These are phyloP conservation scores for Fusarium sp. DNA, from an alignment of 2,329 filamentous ascomycete species.

Conservation along the genomic window DNA sequence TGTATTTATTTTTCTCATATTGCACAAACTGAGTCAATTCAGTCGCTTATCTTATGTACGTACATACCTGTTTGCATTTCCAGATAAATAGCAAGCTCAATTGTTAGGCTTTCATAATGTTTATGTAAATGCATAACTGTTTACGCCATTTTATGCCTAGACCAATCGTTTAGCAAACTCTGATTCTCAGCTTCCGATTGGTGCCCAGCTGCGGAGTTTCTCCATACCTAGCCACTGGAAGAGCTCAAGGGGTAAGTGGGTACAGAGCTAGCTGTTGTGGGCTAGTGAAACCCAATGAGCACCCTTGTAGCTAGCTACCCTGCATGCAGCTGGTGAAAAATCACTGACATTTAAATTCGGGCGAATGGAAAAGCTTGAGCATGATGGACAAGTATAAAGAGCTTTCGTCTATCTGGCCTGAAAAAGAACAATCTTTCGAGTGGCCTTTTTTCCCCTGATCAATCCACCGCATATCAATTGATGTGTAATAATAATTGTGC, in stretches of 20 bases:
- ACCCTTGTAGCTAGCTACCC: not conserved
- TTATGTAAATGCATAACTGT: no score
- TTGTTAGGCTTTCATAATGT: no score
- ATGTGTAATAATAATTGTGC: not conserved
- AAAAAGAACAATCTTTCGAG: no score
- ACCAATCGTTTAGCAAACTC: not conserved
- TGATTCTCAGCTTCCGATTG: not conserved
- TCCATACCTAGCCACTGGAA: not conserved
- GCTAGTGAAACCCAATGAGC: not conserved
- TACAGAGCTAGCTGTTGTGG: not conserved
- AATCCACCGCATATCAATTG: not conserved
- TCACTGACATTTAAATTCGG: not conserved
- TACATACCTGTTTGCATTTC: no score
- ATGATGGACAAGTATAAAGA: no score
- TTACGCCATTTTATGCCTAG: not conserved
- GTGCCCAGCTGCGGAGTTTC: not conserved
- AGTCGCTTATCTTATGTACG: no score
- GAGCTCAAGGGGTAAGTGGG: not conserved
- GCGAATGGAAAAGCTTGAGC: no score
- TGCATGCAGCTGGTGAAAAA: not conserved
- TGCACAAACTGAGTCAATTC: no score
- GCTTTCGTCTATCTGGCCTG: no score
- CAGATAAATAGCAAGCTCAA: no score
- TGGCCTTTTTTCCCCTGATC: no score
- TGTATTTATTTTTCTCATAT: no score